Base-by-base conservation (phyloP, 768 basidiomycete genomes). In the Mycena crocata region DNA sequence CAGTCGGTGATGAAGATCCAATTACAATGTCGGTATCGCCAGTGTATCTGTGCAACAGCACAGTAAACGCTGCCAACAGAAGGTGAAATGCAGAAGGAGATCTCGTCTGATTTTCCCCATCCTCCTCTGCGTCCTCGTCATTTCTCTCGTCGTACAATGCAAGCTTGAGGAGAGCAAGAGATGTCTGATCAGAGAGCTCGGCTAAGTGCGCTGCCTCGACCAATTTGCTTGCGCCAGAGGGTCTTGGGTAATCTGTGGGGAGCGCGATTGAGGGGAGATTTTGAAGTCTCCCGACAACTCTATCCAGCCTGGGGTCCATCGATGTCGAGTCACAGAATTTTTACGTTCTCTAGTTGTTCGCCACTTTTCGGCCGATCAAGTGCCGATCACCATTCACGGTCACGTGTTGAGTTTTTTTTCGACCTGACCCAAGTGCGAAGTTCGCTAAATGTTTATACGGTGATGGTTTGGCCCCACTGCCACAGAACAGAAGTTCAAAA, bases 171-270 rank as follows among this genome's bases (percentile, higher is more conserved):
- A 97, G 84, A 72, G 91, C 86, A n/a, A 90, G 83, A 1, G 91
- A 91, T 13, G 93, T 88, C 70, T 90, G 88, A 63, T 89, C 85
- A 40, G 93, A 87, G 52, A 98, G 87, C 65, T 91, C 83, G 45
- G 90, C 84, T 14, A 85, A 72, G 75, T 96, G 89, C 8, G 87
- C 90, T 14, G 96, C 92, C 73, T 98, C 97, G 74, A 99, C 90
- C 23, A 95, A 83, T 72, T 89, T 92, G 78, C 89, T 86, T 21
- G 87, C 80, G 21, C 87, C 89, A 8, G 90, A 83, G 31, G 93
- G 91, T 60, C 96, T 84, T 3, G 97, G 96, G 77, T 98, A 99
- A 79, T 99, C 98, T 0, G 97, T 97, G 0, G 98, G 97, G 34
- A 99, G 82, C 9, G 94, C 94, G 70, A 99, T 91, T 5, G 93